Percentiles rank a stretch among this genome's conserved stretches.
Evolutionary conservation across 164 flowering plant genomes (phyloP).

Genomic region (Kingdonia uniflora): DNA sequence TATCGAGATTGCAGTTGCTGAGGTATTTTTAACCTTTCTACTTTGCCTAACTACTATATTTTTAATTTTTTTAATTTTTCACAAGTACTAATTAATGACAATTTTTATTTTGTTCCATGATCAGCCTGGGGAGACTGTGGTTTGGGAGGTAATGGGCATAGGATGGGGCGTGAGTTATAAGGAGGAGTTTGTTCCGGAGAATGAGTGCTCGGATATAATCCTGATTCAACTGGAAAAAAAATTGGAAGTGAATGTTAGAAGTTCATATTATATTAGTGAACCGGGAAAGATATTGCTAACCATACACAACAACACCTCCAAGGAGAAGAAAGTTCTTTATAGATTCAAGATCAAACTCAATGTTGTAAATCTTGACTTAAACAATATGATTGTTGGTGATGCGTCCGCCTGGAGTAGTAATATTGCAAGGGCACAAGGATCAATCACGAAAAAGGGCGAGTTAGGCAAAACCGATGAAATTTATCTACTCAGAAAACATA

Average conservation of each 20-base stretch:
- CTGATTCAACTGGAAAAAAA: conserved; percentile 36
- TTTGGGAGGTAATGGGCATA: conserved; percentile 60
- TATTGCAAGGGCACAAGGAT: no score
- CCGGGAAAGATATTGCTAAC: conserved; percentile 63
- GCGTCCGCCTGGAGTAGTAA: conserved; percentile 3
- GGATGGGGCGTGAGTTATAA: conserved; percentile 65
- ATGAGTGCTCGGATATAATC: conserved; percentile 61
- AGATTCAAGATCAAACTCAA: conserved; percentile 50
- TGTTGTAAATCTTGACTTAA: conserved; percentile 22
- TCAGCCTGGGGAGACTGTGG: conserved; percentile 46
- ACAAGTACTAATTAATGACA: no score
- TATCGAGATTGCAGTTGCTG: conserved; percentile 41
- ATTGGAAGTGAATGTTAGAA: conserved; percentile 31
- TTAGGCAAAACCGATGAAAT: no score
- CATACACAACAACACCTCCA: conserved; percentile 35
- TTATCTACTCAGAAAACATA: no score
- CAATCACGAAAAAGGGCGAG: no score
- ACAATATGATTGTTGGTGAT: conserved; percentile 8
- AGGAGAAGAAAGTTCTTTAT: conserved; percentile 47
- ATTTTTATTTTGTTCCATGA: no score
- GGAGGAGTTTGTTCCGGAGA: conserved; percentile 80
- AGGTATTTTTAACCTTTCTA: conserved; percentile 29
- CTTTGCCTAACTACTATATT: no score
- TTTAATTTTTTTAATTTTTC: no score
- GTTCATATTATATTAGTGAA: conserved; percentile 61